A percentile compares a stretch with the other conserved stretches of the same genome.
Conservation (phyloP, 257 asterid genomes). For the Linderniella brevidens region DNA sequence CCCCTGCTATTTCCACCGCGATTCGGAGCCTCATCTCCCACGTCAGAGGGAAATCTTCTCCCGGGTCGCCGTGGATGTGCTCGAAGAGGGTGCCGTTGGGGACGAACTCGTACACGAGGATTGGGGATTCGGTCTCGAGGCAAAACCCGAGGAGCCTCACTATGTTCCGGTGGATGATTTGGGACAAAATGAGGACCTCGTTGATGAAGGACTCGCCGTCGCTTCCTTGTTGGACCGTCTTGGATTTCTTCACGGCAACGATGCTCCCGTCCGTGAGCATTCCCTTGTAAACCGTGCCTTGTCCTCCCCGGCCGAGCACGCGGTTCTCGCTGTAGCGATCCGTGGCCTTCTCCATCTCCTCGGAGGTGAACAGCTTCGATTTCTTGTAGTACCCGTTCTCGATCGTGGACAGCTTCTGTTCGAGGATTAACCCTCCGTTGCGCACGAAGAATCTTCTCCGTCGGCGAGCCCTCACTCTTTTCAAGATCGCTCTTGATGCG, state of each 20-base stretch:
- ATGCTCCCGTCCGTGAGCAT: slow-evolving; percentile 22
- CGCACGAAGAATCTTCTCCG: slow-evolving; percentile 13
- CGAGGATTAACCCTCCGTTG: slow-evolving; percentile 20
- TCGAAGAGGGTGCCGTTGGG: slow-evolving; percentile 20
- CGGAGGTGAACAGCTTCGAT: slow-evolving; percentile 14
- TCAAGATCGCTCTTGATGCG: neutral
- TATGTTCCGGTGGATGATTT: slow-evolving; percentile 17
- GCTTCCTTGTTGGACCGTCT: slow-evolving; percentile 12
- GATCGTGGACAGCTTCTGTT: slow-evolving; percentile 15
- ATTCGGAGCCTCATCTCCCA: slow-evolving; percentile 20
- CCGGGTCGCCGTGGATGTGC: slow-evolving; percentile 19
- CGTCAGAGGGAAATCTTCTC: slow-evolving; percentile 14
- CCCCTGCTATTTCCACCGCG: slow-evolving; percentile 21
- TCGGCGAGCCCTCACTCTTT: slow-evolving; percentile 9
- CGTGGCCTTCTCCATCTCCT: slow-evolving; percentile 19
- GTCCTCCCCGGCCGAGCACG: slow-evolving; percentile 27
- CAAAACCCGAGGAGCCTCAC: slow-evolving; percentile 22
- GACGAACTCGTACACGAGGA: slow-evolving; percentile 19
- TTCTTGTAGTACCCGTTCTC: slow-evolving; percentile 10
- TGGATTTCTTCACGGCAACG: slow-evolving; percentile 25
- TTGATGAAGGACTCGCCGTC: slow-evolving; percentile 22
- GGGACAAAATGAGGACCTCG: slow-evolving; percentile 24
- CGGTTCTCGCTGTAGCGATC: slow-evolving; percentile 18
- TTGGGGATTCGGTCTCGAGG: slow-evolving; percentile 19
- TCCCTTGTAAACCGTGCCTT: slow-evolving; percentile 31